Evolutionary conservation across 345 rosid genomes (phyloP).

Genomic region (Rhodamnia rubescens): DNA sequence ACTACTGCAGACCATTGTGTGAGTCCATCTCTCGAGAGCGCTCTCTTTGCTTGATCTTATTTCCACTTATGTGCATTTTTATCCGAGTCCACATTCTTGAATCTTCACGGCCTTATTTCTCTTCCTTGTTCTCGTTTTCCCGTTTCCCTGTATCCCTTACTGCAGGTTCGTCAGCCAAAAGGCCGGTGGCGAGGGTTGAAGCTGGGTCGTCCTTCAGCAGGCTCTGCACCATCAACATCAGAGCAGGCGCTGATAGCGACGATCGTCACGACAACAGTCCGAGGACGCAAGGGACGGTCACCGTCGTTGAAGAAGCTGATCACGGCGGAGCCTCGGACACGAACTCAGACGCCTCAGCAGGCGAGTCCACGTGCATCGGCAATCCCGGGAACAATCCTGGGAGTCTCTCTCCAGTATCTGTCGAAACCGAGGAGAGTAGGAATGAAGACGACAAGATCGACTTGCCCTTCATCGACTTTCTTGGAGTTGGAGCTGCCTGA

Average conservation of each 20-base stretch:
- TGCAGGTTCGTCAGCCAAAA: constrained; percentile 9
- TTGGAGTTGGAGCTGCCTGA: constrained; percentile 43
- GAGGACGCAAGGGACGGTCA: neutral
- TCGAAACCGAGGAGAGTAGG: neutral
- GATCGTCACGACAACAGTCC: neutral
- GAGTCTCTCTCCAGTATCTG: neutral
- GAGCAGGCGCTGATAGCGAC: neutral
- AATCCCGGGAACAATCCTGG: constrained; percentile 5
- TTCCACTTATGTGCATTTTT: neutral
- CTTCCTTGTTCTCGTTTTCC: neutral
- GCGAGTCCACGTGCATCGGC: constrained; percentile 9
- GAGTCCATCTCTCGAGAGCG: neutral
- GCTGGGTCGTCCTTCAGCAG: neutral
- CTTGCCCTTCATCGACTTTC: constrained; percentile 50
- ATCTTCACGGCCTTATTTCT: neutral
- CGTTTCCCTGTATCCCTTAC: neutral
- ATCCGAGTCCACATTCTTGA: neutral
- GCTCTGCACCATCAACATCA: neutral
- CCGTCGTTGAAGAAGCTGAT: constrained; percentile 6
- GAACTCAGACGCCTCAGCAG: constrained; percentile 44
- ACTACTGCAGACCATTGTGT: neutral
- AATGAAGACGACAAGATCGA: constrained; percentile 8
- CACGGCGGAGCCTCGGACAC: constrained; percentile 39
- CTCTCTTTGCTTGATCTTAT: neutral
- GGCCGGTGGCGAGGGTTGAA: neutral